Evolutionary conservation across 306 rosid species (phyloP).

Genomic region (Potentilla sterilis): DNA sequence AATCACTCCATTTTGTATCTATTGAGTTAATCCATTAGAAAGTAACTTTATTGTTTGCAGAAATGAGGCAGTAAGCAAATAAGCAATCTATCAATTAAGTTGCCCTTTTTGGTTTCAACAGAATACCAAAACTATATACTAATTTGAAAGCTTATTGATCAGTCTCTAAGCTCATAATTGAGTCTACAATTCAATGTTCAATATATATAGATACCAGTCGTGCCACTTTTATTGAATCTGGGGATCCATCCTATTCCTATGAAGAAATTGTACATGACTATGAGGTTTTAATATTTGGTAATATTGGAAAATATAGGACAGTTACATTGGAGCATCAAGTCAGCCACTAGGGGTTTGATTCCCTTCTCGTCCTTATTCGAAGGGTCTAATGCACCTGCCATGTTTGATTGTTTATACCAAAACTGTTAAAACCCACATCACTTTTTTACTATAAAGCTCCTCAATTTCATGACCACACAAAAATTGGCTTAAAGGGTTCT

Average conservation of each 20-base stretch:
- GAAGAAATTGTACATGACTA: too few relatives aligned
- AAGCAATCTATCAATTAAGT: neutral
- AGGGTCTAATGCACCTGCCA: neutral
- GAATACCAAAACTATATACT: too few relatives aligned
- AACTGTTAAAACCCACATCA: neutral
- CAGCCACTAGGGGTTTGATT: neutral
- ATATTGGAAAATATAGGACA: too few relatives aligned
- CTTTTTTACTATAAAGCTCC: slow-evolving; percentile 5
- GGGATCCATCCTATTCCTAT: neutral
- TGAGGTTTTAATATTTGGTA: neutral
- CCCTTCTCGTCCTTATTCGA: neutral
- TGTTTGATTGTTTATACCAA: neutral
- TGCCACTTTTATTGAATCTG: neutral
- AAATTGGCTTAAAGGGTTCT: slow-evolving; percentile 1
- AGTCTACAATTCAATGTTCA: neutral
- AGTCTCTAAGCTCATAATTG: too few relatives aligned
- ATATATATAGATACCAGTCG: too few relatives aligned
- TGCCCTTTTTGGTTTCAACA: too few relatives aligned
- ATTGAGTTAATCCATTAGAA: neutral
- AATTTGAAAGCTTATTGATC: too few relatives aligned
- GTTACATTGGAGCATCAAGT: neutral
- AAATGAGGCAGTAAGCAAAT: neutral
- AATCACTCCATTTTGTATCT: neutral
- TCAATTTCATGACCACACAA: slow-evolving; percentile 3
- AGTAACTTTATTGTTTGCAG: neutral